Conservation (phyloP, 495 filamentous ascomycete genomes). For the Xylaria cubensis region DNA sequence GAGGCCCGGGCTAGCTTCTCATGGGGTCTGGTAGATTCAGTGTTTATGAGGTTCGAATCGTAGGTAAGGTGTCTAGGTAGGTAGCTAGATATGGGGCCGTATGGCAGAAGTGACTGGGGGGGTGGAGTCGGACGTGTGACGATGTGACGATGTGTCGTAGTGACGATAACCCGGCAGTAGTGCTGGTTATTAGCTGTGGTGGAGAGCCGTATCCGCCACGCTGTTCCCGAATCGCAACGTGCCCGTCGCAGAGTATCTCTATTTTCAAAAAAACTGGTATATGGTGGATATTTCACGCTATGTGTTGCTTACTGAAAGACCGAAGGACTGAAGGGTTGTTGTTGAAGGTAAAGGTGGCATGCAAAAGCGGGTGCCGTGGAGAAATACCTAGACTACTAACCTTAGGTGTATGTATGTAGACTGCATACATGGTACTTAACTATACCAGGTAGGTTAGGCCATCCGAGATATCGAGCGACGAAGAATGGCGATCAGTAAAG, state of each 20-base stretch:
- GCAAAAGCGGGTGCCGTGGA: conserved; percentile 27
- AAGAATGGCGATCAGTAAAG: conserved; percentile 21
- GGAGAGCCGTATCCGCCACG: conserved; percentile 20
- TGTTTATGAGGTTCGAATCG: conserved; percentile 3
- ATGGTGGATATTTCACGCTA: not conserved
- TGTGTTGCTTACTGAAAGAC: not conserved
- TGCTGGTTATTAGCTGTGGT: not conserved
- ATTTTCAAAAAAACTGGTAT: not conserved
- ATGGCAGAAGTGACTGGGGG: not conserved
- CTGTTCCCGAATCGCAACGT: not conserved
- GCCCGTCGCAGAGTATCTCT: not conserved
- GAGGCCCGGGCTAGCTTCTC: conserved; percentile 16
- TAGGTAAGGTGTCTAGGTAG: conserved; percentile 8
- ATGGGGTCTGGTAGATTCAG: not conserved
- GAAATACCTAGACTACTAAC: not conserved
- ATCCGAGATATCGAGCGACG: conserved; percentile 4
- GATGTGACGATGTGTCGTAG: conserved; percentile 22
- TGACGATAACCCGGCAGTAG: conserved; percentile 2
- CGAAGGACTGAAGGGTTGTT: conserved; percentile 1
- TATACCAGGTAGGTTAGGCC: conserved; percentile 15
- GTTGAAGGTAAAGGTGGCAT: conserved; percentile 6
- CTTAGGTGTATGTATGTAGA: no score
- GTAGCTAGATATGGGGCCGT: not conserved
- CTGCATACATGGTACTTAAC: not conserved
- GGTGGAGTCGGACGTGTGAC: conserved; percentile 26